These are phyloP conservation scores for Monosporascus sp. DNA, from an alignment of 2,329 filamentous ascomycete species.

Conservation along the genomic window DNA sequence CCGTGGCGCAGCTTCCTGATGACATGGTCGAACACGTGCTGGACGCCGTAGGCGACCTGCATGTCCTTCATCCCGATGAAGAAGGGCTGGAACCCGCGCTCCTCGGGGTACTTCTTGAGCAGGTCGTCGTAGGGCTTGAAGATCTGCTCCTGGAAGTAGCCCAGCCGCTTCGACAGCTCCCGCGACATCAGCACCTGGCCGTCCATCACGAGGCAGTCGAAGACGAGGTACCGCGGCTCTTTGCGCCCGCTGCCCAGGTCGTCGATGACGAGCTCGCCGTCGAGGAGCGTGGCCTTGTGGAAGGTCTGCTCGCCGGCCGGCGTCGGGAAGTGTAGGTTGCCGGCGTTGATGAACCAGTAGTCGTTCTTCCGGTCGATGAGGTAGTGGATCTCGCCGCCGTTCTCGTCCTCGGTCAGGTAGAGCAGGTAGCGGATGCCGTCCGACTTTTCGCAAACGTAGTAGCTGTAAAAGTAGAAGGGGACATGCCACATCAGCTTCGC, in stretches of 20 bases:
- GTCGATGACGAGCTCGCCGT: slow-evolving; percentile 91
- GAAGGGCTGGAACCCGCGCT: slow-evolving; percentile 69
- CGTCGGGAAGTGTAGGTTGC: slow-evolving; percentile 73
- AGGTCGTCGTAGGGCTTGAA: slow-evolving; percentile 64
- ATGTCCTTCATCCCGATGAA: slow-evolving; percentile 82
- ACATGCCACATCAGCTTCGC: not conserved
- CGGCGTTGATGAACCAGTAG: slow-evolving; percentile 75
- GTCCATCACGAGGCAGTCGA: slow-evolving; percentile 85
- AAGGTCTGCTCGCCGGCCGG: slow-evolving; percentile 60
- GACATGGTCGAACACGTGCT: slow-evolving; percentile 86
- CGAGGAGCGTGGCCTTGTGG: slow-evolving; percentile 76
- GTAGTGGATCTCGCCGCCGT: slow-evolving; percentile 68
- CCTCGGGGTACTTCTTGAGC: slow-evolving; percentile 61
- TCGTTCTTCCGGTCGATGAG: slow-evolving; percentile 98
- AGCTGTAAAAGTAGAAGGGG: slow-evolving; percentile 42
- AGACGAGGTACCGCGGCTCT: slow-evolving; percentile 81
- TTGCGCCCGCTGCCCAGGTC: slow-evolving; percentile 59
- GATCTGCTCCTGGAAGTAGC: slow-evolving; percentile 75
- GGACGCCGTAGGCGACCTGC: slow-evolving; percentile 81
- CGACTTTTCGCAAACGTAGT: slow-evolving; percentile 97
- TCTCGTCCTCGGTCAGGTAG: slow-evolving; percentile 69
- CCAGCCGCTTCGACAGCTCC: slow-evolving; percentile 82
- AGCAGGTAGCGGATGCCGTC: slow-evolving; percentile 95
- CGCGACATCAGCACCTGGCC: slow-evolving; percentile 69
- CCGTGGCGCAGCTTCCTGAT: slow-evolving; percentile 82